phyloP scores from a whole-genome alignment of 1,139 yeast species.

The Sugiyamaella pinicola region DNA sequence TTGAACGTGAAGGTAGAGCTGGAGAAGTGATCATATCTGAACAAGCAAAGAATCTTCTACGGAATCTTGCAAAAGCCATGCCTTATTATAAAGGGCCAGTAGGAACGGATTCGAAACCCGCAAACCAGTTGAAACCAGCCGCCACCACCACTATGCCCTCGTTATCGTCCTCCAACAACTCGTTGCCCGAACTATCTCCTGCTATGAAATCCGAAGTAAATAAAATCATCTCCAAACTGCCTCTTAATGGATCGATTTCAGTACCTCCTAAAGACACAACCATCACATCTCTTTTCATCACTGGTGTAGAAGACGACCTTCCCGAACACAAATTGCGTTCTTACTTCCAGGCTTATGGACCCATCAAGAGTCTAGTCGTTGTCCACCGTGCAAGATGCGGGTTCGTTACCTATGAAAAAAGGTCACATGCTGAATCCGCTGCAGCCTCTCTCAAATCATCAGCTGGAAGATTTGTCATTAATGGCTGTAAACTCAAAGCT shows the following conservation, averaged over 20 bases:
- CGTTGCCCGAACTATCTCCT: constrained; percentile 6
- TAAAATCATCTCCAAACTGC: constrained; percentile 56
- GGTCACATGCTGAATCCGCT: constrained; percentile 58
- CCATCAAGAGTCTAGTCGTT: constrained; percentile 53
- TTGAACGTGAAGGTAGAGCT: constrained; percentile 19
- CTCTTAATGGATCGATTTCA: constrained; percentile 55
- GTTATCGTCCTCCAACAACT: not conserved
- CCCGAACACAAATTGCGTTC: constrained; percentile 62
- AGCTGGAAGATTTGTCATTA: constrained; percentile 41
- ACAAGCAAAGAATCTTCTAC: constrained; percentile 45
- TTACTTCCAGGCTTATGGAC: constrained; percentile 51
- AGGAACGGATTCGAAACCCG: constrained; percentile 1
- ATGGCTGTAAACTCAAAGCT: constrained; percentile 57
- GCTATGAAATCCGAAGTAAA: constrained; percentile 49
- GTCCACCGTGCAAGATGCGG: constrained; percentile 69
- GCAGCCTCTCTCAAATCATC: constrained; percentile 46
- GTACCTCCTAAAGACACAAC: constrained; percentile 47
- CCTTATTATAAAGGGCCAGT: constrained; percentile 31
- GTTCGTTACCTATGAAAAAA: constrained; percentile 54
- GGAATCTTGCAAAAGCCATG: constrained; percentile 47
- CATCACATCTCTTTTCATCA: constrained; percentile 63
- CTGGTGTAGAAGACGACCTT: constrained; percentile 68
- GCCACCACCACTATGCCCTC: not conserved
- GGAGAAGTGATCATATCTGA: constrained; percentile 29
- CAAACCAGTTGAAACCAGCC: not conserved